Conservation (phyloP, 805 yeast species). For the Suhomyces canberraensis region DNA sequence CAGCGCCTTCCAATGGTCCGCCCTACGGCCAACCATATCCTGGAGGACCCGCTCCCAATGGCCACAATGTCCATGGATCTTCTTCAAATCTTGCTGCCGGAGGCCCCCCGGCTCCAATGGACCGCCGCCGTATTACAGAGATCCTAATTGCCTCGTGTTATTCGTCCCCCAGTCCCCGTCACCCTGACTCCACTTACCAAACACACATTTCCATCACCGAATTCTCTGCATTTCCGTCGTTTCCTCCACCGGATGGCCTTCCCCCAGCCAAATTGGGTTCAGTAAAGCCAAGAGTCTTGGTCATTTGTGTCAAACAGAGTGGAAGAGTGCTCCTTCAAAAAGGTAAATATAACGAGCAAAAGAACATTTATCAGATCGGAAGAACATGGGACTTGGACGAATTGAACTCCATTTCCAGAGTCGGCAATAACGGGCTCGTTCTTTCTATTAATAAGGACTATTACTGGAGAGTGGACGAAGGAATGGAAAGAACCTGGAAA, state of each 20-base stretch:
- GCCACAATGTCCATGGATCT: slow-evolving; percentile 23
- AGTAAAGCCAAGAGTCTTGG: slow-evolving; percentile 58
- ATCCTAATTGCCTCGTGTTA: too few species aligned
- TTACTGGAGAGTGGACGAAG: slow-evolving; percentile 61
- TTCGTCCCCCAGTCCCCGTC: too few species aligned
- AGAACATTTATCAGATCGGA: slow-evolving; percentile 81
- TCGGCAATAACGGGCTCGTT: slow-evolving; percentile 53
- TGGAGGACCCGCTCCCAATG: too few species aligned
- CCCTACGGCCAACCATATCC: too few species aligned
- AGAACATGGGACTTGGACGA: slow-evolving; percentile 88
- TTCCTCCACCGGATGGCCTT: slow-evolving; percentile 61
- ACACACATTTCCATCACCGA: slow-evolving; percentile 77
- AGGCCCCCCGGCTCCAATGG: too few species aligned
- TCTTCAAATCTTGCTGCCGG: slow-evolving; percentile 19
- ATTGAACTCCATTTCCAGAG: slow-evolving; percentile 52
- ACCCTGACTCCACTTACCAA: slow-evolving; percentile 49
- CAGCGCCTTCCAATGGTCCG: slow-evolving; percentile 1
- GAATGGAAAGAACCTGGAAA: slow-evolving; percentile 32
- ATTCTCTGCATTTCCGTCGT: slow-evolving; percentile 64
- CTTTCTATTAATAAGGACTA: slow-evolving; percentile 71
- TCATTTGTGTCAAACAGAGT: slow-evolving; percentile 57
- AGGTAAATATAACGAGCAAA: slow-evolving; percentile 69
- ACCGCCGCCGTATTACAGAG: too few species aligned
- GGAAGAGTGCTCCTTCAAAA: slow-evolving; percentile 77
- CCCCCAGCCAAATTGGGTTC: slow-evolving; percentile 36